These are phyloP conservation scores for Neurospora hispaniola DNA, from an alignment of 495 filamentous ascomycete species.

Conservation along the genomic window DNA sequence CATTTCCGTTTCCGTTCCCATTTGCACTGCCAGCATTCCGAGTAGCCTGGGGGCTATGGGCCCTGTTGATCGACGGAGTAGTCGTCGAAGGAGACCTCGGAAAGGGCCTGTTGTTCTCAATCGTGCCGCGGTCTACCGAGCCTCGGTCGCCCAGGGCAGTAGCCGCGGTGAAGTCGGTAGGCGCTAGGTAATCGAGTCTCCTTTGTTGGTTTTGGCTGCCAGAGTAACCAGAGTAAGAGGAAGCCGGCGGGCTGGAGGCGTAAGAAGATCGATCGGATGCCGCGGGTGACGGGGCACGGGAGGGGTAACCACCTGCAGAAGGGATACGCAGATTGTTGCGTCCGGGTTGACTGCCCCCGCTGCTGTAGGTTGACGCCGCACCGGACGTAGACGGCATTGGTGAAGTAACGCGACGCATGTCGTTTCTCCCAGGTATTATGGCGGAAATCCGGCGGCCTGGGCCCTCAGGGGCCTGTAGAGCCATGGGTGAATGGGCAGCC, in stretches of 20 bases:
- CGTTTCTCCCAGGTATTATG: conserved; percentile 18
- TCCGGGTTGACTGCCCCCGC: not conserved
- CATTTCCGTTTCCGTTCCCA: conserved; percentile 13
- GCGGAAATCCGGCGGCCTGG: conserved; percentile 24
- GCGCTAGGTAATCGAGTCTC: conserved; percentile 23
- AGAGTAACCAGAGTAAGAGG: conserved; percentile 8
- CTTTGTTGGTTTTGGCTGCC: conserved; percentile 17
- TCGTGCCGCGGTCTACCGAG: conserved; percentile 13
- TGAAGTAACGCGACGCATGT: not conserved
- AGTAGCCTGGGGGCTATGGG: not conserved
- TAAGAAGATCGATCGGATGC: not conserved
- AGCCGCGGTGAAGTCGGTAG: conserved; percentile 39
- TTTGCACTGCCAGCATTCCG: conserved; percentile 6
- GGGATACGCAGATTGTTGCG: conserved; percentile 24
- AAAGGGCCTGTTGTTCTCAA: not conserved
- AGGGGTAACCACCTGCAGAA: conserved; percentile 10
- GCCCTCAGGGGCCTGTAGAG: conserved; percentile 16
- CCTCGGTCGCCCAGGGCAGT: conserved; percentile 24
- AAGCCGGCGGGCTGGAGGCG: not conserved
- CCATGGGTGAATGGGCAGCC: conserved; percentile 54
- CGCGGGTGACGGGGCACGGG: not conserved
- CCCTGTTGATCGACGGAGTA: conserved; percentile 11
- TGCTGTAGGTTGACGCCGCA: not conserved
- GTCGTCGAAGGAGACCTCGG: not conserved
- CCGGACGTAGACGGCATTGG: not conserved